Conservation (phyloP, 257 asterid genomes). For the Lycium barbarum region DNA sequence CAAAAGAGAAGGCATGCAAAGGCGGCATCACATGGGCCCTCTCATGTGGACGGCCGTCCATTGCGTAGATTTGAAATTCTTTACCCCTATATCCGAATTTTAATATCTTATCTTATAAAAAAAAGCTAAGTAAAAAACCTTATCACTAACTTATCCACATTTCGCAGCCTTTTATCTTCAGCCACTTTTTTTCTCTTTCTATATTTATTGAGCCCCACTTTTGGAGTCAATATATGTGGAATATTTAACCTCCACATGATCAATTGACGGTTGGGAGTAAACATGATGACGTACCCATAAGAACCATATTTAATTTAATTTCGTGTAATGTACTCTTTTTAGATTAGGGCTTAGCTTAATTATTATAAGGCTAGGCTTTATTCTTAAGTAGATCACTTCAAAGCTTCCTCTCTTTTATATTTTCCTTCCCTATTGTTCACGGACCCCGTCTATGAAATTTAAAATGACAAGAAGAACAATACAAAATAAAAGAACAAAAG, state of each 20-base stretch:
- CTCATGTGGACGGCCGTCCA: conserved; percentile 15
- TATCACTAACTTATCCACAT: conserved; percentile 42
- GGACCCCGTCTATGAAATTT: neutral
- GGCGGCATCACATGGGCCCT: conserved; percentile 23
- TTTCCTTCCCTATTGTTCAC: neutral
- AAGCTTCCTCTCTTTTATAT: neutral
- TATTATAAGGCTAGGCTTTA: neutral
- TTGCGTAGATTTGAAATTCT: conserved; percentile 18
- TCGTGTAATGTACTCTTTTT: neutral
- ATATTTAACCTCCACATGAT: conserved; percentile 29
- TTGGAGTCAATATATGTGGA: conserved; percentile 23
- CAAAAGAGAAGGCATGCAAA: neutral
- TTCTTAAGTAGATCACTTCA: neutral
- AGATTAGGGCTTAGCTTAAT: conserved; percentile 4
- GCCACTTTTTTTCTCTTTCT: conserved; percentile 4
- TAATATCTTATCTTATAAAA: conserved; percentile 17
- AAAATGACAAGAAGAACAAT: neutral
- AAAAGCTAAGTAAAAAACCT: conserved; percentile 18
- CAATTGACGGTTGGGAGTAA: conserved; percentile 27
- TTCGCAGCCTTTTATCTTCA: conserved; percentile 39
- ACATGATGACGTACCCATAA: neutral
- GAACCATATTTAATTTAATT: too few relatives aligned
- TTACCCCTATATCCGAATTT: neutral
- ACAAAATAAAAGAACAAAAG: neutral
- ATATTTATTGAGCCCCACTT: conserved; percentile 28